A percentile compares a stretch with the other conserved stretches of the same genome.
Evolutionary conservation across 2,329 filamentous ascomycete species (phyloP).

Genomic region (Chaetomium olivaceum): DNA sequence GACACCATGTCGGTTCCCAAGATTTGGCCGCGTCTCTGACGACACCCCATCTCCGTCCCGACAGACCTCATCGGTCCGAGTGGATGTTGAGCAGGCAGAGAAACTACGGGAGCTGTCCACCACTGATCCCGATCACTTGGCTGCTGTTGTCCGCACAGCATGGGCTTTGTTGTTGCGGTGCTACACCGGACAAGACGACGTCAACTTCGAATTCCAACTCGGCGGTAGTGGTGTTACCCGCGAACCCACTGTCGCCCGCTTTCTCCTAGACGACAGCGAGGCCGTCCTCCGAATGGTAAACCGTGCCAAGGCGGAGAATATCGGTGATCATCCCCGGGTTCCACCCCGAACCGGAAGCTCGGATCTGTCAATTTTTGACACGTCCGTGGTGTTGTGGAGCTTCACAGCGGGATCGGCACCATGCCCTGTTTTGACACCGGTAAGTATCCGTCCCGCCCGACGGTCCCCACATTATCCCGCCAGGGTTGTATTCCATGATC

Average conservation of each 20-base stretch:
- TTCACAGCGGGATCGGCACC: conserved; percentile 10
- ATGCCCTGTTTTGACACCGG: conserved; percentile 17
- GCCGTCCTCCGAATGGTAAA: conserved; percentile 11
- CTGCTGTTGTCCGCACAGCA: conserved; percentile 25
- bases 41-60: background rate
- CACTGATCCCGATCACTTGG: conserved; percentile 19
- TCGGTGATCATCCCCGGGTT: conserved; percentile 2
- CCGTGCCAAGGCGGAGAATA: conserved; percentile 18
- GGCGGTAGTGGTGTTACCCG: conserved; percentile 2
- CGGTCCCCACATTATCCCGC: background rate
- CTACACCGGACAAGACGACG: conserved; percentile 32
- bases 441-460: conserved; percentile 8
- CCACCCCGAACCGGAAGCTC: conserved; percentile 8
- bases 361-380: conserved; percentile 22
- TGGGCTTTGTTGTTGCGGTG: conserved; percentile 31
- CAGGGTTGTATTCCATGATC: background rate
- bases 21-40: conserved; percentile 16
- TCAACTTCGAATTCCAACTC: conserved; percentile 26
- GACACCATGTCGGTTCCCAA: conserved; percentile 21
- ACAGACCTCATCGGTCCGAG: conserved; percentile 22
- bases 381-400: conserved; percentile 26
- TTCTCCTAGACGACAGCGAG: conserved; percentile 20
- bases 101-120: conserved; percentile 20
- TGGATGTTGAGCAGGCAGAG: conserved; percentile 21
- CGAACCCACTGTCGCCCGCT: conserved; percentile 20